Evolutionary conservation across 441 rosid species (phyloP).

Genomic region (Biscutella laevigata): DNA sequence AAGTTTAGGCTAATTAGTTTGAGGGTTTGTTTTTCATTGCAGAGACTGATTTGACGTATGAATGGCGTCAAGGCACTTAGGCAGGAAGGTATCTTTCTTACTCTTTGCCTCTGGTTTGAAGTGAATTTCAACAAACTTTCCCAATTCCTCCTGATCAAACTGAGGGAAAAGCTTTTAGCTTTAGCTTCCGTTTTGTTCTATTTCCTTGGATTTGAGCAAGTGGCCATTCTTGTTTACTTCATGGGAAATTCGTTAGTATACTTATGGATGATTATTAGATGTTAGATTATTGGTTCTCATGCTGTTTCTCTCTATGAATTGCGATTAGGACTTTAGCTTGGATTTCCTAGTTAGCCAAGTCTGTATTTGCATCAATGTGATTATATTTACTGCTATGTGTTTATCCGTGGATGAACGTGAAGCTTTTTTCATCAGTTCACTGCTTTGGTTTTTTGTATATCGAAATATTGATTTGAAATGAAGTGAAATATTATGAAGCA

Average conservation of each 20-base stretch:
- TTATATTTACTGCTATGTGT: background rate
- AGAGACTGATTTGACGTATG: constrained; percentile 30
- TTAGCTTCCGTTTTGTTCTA: background rate
- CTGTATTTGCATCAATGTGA: background rate
- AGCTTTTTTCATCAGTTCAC: background rate
- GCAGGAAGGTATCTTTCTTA: constrained; percentile 33
- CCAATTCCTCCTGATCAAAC: background rate
- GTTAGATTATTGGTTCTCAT: background rate
- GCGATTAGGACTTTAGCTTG: background rate
- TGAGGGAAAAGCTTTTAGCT: background rate
- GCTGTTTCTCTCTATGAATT: background rate
- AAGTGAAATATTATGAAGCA: background rate
- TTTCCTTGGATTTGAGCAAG: background rate
- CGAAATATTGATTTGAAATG: background rate
- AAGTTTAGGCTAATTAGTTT: background rate
- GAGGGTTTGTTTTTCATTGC: constrained; percentile 10
- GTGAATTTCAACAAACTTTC: background rate
- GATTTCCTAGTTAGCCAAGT: background rate
- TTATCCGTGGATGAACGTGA: background rate
- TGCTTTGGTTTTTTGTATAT: background rate
- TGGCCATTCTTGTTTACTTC: background rate
- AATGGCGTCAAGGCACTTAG: constrained; percentile 57
- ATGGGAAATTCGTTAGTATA: background rate
- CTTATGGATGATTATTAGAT: background rate
- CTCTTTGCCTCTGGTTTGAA: background rate